Evolutionary conservation across 257 asterid genomes (phyloP).

Genomic region (Solanum chmielewskii): DNA sequence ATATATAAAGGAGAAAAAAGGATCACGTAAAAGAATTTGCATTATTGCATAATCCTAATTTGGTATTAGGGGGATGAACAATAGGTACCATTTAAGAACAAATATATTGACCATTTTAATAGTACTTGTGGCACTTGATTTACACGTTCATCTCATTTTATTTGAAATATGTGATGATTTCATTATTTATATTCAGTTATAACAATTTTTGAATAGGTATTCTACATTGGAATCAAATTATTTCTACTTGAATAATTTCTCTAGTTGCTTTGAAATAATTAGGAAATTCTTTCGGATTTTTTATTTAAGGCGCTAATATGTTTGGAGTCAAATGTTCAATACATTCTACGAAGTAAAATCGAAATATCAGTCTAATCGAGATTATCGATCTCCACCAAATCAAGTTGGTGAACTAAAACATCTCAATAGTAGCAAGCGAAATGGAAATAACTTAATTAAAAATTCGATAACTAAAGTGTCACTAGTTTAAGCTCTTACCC

Average conservation of each 20-base stretch:
- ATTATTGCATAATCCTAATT: not conserved
- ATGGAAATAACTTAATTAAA: not conserved
- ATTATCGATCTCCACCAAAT: not conserved
- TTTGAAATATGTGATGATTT: too few species aligned
- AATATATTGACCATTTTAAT: not conserved
- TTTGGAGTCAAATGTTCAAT: not conserved
- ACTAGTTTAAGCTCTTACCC: not conserved
- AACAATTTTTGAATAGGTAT: too few species aligned
- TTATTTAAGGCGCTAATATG: too few species aligned
- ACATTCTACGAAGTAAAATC: not conserved
- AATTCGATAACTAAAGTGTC: not conserved
- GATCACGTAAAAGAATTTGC: not conserved
- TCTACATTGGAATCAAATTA: too few species aligned
- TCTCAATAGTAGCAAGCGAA: not conserved
- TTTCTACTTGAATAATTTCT: too few species aligned
- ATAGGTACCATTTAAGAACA: not conserved
- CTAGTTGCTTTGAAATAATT: not conserved
- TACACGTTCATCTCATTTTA: not conserved
- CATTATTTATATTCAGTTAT: not conserved
- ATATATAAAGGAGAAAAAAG: not conserved
- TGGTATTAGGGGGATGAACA: not conserved
- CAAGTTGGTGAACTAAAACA: not conserved
- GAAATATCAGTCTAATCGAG: not conserved
- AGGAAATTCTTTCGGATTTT: not conserved
- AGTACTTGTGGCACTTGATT: not conserved